phyloP scores from a whole-genome alignment of 176 grass and related monocot species.

The Triticum aestivum region DNA sequence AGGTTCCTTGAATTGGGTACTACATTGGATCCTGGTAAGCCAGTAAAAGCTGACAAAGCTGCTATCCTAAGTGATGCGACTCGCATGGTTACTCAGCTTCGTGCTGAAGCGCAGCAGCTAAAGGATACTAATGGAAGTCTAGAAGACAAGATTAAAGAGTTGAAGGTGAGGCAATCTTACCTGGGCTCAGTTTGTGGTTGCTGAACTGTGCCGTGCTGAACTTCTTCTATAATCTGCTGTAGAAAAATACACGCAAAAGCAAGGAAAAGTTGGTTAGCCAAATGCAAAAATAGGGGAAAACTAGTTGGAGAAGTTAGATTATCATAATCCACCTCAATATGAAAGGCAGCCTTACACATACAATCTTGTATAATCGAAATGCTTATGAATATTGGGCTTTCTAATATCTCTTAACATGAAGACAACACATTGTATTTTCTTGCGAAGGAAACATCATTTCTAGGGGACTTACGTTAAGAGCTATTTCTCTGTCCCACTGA shows the following conservation, averaged over 20 bases:
- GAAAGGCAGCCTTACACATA: background rate
- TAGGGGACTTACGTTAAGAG: background rate
- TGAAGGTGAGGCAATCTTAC: conserved; percentile 48
- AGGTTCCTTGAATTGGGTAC: conserved; percentile 75
- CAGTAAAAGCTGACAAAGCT: conserved; percentile 67
- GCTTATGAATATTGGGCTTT: background rate
- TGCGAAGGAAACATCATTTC: background rate
- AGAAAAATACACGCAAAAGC: background rate
- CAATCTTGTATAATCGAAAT: background rate
- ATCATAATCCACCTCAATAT: background rate
- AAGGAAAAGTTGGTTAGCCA: background rate
- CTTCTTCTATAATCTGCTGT: background rate
- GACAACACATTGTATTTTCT: background rate
- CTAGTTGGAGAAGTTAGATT: background rate
- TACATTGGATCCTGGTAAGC: conserved; percentile 66
- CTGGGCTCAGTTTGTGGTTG: background rate
- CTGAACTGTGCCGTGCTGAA: background rate
- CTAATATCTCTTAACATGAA: background rate
- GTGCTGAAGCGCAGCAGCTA: conserved; percentile 53
- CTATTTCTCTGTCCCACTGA: background rate
- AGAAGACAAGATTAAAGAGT: conserved; percentile 72
- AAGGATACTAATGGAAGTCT: conserved; percentile 69
- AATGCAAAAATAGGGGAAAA: background rate
- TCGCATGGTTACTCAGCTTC: conserved; percentile 67
- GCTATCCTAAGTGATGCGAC: conserved; percentile 73